These are phyloP conservation scores for slime mould (Dictyostelium discoideum) DNA, from an alignment of 78 protist species.

Conservation along the genomic window DNA sequence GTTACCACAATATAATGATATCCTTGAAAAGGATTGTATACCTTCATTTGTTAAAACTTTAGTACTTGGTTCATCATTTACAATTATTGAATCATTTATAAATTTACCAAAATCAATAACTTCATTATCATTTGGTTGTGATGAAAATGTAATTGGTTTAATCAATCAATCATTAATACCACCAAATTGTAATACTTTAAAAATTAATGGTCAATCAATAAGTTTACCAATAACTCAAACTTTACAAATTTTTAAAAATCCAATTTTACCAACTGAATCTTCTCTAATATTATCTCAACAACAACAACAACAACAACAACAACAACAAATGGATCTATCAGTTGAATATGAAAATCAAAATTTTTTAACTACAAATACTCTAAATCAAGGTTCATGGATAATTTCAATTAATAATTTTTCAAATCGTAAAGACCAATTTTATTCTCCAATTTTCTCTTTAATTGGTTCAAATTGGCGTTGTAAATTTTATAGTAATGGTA, in stretches of 20 bases:
- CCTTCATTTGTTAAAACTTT: background rate
- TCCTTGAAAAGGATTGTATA: background rate
- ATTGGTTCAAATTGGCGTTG: conserved; percentile 1
- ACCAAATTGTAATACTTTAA: background rate
- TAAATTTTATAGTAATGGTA: background rate
- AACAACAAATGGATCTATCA: background rate
- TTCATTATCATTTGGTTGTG: background rate
- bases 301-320: background rate
- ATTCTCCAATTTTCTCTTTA: background rate
- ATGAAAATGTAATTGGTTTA: background rate
- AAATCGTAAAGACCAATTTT: conserved; percentile 5
- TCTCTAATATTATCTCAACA: background rate
- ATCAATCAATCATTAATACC: background rate
- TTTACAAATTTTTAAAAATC: background rate
- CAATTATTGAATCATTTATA: background rate
- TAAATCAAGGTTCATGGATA: background rate
- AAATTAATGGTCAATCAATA: background rate
- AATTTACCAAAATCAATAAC: background rate
- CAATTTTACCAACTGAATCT: background rate
- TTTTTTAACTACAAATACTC: background rate
- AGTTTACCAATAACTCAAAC: background rate
- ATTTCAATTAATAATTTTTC: background rate
- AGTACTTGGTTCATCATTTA: background rate
- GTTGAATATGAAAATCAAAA: background rate
- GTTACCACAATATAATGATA: background rate